These are phyloP conservation scores for Kernera saxatilis DNA, from an alignment of 345 rosid genomes.

Conservation along the genomic window DNA sequence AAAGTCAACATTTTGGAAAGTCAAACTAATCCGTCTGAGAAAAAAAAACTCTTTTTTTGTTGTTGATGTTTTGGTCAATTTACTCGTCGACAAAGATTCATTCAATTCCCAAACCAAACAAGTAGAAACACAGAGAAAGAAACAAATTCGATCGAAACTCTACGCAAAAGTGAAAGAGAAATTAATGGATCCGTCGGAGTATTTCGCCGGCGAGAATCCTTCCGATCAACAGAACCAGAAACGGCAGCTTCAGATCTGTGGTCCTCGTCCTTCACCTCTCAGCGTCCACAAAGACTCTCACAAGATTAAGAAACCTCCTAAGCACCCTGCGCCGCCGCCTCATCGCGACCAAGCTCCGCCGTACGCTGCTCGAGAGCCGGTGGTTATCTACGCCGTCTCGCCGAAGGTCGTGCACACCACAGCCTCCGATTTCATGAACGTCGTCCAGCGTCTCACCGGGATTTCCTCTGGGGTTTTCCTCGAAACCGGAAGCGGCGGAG, in stretches of 20 bases:
- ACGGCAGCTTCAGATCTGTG: conserved; percentile 53
- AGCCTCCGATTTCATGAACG: conserved; percentile 60
- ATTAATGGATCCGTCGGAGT: conserved; percentile 40
- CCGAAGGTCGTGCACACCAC: conserved; percentile 76
- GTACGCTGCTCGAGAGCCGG: conserved; percentile 33
- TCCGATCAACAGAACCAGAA: conserved; percentile 31
- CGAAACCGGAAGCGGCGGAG: conserved; percentile 34
- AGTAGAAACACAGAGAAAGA: background rate
- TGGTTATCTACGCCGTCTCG: conserved; percentile 76
- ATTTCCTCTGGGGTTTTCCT: conserved; percentile 47
- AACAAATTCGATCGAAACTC: background rate
- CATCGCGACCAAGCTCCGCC: conserved; percentile 15
- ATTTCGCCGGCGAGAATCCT: conserved; percentile 22
- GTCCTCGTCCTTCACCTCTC: conserved; percentile 73
- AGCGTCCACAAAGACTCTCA: conserved; percentile 58
- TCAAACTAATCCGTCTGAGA: conserved; percentile 23
- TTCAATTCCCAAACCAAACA: conserved; percentile 23
- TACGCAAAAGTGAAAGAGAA: background rate
- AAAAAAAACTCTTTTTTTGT: background rate
- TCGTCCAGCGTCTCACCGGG: conserved; percentile 87
- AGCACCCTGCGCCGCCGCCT: conserved; percentile 35
- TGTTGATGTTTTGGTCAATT: conserved; percentile 26
- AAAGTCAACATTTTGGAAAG: conserved; percentile 30
- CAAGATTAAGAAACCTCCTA: conserved; percentile 60
- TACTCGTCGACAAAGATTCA: conserved; percentile 11